Base-by-base conservation (phyloP, 2,329 filamentous ascomycete genomes). In the Coniochaeta sp. region DNA sequence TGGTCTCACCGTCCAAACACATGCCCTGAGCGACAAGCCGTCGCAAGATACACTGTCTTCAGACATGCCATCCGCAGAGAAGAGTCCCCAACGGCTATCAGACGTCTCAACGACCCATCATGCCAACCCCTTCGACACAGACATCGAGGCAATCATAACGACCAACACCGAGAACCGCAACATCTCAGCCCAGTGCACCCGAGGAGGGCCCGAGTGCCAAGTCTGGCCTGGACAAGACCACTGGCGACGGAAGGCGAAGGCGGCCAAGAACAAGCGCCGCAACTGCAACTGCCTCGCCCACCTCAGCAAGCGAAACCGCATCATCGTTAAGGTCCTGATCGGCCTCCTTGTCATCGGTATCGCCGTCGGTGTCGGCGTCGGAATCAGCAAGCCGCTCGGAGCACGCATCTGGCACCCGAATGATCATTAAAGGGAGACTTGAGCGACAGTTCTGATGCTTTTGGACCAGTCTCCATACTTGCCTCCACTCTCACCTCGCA, bases 191-290 rank as follows among this genome's bases (percentile, higher is more conserved):
- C 67, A 62, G 12, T 67, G 67, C 60, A 70, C 68, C 19, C 71
- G 67, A 43, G 68, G 69, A 33, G 78, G 77, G 59, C 76, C 76
- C 58, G 81, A 86, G 62, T 81, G 78, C 66, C 76, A 80, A 52
- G 81, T 85, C 19, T 87, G 84, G 84, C 84, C 84, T 6, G 80
- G 81, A 60, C 79, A 83, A 67, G 77, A 80, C 26, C 79, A 85
- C 68, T 86, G 84, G 83, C 82, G 81, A 70, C 75, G 78, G 62
- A 83, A 84, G 74, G 81, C 82, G 62, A 82, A 81, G 71, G 79
- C 76, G 12, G 80, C 81, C 62, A 84, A 84, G 74, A 75, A 75
- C 64, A 80, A 77, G 62, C 73, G 77, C 58, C 72, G 76, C 62
- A 78, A 74, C 59, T 85, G 82, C 70, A 78, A 78, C 60, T 82